Evolutionary conservation across 2,329 filamentous ascomycete species (phyloP).

Genomic region (Trichoderma asperellum): DNA sequence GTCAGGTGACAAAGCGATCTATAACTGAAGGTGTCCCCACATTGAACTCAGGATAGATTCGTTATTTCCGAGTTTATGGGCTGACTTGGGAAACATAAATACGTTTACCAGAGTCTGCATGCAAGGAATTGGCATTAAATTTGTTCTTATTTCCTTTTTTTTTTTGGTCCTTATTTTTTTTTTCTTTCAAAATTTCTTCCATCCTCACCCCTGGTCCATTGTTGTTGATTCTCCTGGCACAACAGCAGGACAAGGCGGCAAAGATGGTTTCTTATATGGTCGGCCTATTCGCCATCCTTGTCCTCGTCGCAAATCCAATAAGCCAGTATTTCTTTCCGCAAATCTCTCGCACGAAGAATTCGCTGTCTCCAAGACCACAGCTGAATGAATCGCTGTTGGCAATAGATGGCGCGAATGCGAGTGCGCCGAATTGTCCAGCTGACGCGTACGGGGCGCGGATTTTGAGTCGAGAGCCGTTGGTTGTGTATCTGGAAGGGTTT

Average conservation of each 20-base stretch:
- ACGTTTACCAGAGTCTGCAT: neutral
- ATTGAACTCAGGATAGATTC: conserved; percentile 1
- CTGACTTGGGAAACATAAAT: neutral
- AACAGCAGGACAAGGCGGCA: neutral
- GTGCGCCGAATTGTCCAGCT: conserved; percentile 42
- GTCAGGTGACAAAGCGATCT: conserved; percentile 15
- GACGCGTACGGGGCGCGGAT: conserved; percentile 54
- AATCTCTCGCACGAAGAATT: conserved; percentile 29
- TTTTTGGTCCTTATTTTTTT: neutral
- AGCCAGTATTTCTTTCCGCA: conserved; percentile 43
- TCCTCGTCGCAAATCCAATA: conserved; percentile 52
- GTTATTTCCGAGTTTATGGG: neutral
- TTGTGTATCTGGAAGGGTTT: conserved; percentile 59
- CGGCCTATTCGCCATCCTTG: conserved; percentile 46
- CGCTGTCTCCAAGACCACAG: conserved; percentile 47
- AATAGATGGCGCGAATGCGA: conserved; percentile 47
- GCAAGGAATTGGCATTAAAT: neutral
- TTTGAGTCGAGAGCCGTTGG: conserved; percentile 54
- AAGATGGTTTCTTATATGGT: conserved; percentile 53
- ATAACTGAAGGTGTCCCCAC: conserved; percentile 16
- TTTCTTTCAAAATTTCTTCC: neutral
- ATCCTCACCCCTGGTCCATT: neutral
- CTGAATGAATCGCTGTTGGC: conserved; percentile 58
- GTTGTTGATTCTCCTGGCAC: neutral
- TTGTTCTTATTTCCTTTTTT: too few species aligned